A percentile compares a stretch with the other conserved stretches of the same genome.
Conservation (phyloP, 768 basidiomycete genomes). For the Plicaturopsis crispa region DNA sequence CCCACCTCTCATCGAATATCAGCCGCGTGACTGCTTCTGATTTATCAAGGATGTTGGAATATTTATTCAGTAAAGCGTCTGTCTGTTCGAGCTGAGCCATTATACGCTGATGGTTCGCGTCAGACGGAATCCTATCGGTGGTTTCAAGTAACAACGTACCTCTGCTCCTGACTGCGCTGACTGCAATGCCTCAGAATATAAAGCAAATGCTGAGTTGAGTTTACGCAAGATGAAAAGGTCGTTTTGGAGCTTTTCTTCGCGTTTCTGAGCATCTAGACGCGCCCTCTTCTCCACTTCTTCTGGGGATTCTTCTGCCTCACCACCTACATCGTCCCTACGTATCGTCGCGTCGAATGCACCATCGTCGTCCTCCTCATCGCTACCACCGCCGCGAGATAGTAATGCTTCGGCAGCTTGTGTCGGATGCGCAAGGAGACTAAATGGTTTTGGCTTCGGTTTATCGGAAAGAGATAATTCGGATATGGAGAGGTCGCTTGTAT, state of each 20-base stretch:
- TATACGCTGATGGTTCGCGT: slow-evolving; percentile 39
- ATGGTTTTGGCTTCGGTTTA: neutral
- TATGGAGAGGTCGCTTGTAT: neutral
- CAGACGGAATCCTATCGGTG: neutral
- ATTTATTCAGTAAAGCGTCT: slow-evolving; percentile 68
- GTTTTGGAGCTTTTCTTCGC: slow-evolving; percentile 69
- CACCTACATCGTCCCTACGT: neutral
- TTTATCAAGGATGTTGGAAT: slow-evolving; percentile 58
- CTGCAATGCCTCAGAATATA: slow-evolving; percentile 60
- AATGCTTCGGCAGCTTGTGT: neutral
- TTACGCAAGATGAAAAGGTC: slow-evolving; percentile 70
- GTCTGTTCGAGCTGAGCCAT: slow-evolving; percentile 64
- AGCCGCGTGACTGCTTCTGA: slow-evolving; percentile 63
- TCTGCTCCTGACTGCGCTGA: slow-evolving; percentile 64
- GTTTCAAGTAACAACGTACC: slow-evolving; percentile 28
- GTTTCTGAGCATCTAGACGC: slow-evolving; percentile 23
- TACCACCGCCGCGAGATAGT: too few species aligned
- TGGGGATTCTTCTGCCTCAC: slow-evolving; percentile 1
- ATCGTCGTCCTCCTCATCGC: neutral
- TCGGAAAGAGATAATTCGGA: neutral
- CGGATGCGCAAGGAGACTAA: neutral
- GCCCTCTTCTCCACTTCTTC: slow-evolving; percentile 4
- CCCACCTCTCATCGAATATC: slow-evolving; percentile 73
- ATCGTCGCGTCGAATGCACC: neutral
- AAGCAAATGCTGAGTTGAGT: slow-evolving; percentile 61